phyloP scores from a whole-genome alignment of 1,284 basidiomycete genomes.

The Phylloporus sp. region DNA sequence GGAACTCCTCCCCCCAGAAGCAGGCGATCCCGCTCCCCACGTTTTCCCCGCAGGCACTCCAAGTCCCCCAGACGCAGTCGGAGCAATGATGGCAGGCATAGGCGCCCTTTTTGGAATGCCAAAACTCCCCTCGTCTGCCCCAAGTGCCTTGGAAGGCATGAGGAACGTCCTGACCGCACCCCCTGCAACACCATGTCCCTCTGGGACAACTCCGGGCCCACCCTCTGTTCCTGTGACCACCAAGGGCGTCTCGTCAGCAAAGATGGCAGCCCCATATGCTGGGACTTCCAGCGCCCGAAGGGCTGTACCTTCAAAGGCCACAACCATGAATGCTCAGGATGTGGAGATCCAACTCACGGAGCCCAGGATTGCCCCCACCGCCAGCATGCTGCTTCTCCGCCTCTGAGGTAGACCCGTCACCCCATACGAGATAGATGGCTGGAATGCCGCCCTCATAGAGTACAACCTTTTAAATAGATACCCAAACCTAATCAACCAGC shows the following conservation, averaged over 20 bases:
- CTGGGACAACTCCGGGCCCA: slow-evolving; percentile 3
- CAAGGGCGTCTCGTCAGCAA: slow-evolving; percentile 3
- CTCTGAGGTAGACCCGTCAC: slow-evolving; percentile 14
- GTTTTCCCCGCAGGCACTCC: not conserved
- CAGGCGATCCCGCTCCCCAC: not conserved
- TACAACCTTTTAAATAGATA: not conserved
- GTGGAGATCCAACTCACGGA: slow-evolving; percentile 24
- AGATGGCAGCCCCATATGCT: not conserved
- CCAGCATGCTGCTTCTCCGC: slow-evolving; percentile 2
- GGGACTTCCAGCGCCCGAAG: not conserved
- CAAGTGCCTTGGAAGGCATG: slow-evolving; percentile 1
- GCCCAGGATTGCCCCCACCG: slow-evolving; percentile 30
- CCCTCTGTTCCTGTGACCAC: not conserved
- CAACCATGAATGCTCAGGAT: slow-evolving; percentile 28
- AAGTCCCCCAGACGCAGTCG: not conserved
- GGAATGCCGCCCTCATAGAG: slow-evolving; percentile 8
- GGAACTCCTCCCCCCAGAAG: not conserved
- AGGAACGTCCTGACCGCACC: not conserved
- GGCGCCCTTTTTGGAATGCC: not conserved
- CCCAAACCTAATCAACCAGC: not conserved
- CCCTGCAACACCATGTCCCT: not conserved
- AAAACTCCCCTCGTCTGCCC: not conserved
- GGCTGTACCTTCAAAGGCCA: not conserved
- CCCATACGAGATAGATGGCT: slow-evolving; percentile 29
- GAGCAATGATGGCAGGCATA: not conserved